Base-by-base conservation (phyloP, 441 rosid genomes). In the Capsella rubella region DNA sequence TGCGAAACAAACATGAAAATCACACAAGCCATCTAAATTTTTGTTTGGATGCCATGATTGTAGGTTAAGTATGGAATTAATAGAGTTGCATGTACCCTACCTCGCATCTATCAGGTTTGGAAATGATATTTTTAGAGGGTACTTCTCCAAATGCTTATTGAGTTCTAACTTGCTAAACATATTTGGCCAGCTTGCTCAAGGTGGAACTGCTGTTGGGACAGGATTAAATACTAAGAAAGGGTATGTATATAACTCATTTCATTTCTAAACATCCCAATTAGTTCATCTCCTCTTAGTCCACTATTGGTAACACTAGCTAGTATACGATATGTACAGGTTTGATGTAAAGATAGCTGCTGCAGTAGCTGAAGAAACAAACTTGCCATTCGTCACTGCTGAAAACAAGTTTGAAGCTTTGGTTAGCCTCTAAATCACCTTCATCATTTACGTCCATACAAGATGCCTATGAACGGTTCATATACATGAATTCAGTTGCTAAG, bases 171-270 rank as follows among this genome's bases (percentile, higher is more conserved):
- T 61, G 43, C 46, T 35, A 25, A 39, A 75, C 13, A 49, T 60
- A 12, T 78, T 78, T 81, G 74, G 40, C 81, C 87, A 94, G 99
- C 95, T 94, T 81, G 99, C 97, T 63, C 97, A 94, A 80, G 99
- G 99, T 70, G 97, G 97, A 74, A 94, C 99, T 72, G 99, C 99
- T 42, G 97, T 94, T 35, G 99, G 97, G 42, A 94, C 99, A 14
- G 99, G 97, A 79, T 80, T 94, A 80, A 94, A 94, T 81, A 86
- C 97, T 62, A 94, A 87, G 87, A 94, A 84, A 78, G 99, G 99
- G 97, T 92, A 82, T 65, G 83, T 50, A 21, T 21, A 21, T 21
- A 21, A 1, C 35, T 75, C 54, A 71, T 34, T 31, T 50, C 43
- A 45, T n/a, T 32, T 34, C 1, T 27, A 29, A 31, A 6, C 8